Conservation (phyloP, 306 rosid species). For the Arachis stenosperma region DNA sequence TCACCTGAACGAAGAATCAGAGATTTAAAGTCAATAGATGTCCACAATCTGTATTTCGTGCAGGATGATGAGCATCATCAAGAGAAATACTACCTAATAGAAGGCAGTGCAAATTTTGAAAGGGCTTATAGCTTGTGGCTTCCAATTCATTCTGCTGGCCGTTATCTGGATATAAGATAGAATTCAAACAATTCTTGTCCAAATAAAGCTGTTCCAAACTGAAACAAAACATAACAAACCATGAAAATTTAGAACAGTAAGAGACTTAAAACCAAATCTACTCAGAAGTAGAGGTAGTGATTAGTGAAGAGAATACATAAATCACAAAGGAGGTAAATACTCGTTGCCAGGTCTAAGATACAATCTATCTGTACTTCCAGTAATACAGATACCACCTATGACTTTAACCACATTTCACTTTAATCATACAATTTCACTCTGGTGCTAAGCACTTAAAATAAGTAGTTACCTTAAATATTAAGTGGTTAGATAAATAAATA, state of each 20-base stretch:
- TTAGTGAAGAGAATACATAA: slow-evolving; percentile 8
- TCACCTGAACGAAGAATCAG: slow-evolving; percentile 63
- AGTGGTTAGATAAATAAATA: too few relatives aligned
- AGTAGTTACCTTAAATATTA: not conserved
- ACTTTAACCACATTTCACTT: slow-evolving; percentile 35
- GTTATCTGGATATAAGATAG: slow-evolving; percentile 65
- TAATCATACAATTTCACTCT: slow-evolving; percentile 14
- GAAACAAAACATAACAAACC: slow-evolving; percentile 46
- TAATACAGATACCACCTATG: slow-evolving; percentile 32
- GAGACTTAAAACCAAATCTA: slow-evolving; percentile 26
- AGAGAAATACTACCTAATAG: slow-evolving; percentile 69
- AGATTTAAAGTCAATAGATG: slow-evolving; percentile 30
- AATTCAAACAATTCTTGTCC: slow-evolving; percentile 76
- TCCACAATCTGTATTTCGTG: slow-evolving; percentile 23
- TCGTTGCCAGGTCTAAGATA: slow-evolving; percentile 29
- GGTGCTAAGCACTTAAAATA: slow-evolving; percentile 29
- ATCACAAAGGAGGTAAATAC: slow-evolving; percentile 22
- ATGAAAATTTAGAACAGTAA: slow-evolving; percentile 39
- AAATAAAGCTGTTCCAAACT: slow-evolving; percentile 97
- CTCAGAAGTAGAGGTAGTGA: slow-evolving; percentile 21
- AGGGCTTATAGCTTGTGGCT: slow-evolving; percentile 48
- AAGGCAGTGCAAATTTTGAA: slow-evolving; percentile 76
- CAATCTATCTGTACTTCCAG: slow-evolving; percentile 11
- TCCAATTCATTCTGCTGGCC: slow-evolving; percentile 46
- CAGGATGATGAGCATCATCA: slow-evolving; percentile 32